Evolutionary conservation across 371 early-diverging fungal genomes (phyloP).

Genomic region (Lichtheimia corymbifera): DNA sequence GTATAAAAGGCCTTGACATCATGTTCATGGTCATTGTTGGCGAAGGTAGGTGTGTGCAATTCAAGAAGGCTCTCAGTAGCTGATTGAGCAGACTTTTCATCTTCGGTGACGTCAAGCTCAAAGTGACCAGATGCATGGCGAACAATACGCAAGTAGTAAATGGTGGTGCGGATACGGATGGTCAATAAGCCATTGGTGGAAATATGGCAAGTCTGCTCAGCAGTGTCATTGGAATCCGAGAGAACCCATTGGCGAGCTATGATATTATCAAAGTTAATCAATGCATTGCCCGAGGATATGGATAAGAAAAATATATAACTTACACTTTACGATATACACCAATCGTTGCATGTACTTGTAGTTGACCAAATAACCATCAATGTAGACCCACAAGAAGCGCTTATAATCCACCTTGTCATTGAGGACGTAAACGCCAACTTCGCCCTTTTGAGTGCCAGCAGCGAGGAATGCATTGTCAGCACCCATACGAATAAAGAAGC

Average conservation of each 20-base stretch:
- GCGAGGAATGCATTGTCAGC: conserved; percentile 37
- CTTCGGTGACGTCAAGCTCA: conserved; percentile 23
- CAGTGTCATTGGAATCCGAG: conserved; percentile 24
- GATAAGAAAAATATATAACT: conserved; percentile 3
- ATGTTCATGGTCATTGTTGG: conserved; percentile 26
- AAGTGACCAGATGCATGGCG: conserved; percentile 15
- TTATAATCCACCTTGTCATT: conserved; percentile 31
- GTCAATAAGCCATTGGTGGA: conserved; percentile 29
- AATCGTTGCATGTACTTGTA: conserved; percentile 49
- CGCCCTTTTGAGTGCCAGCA: conserved; percentile 33
- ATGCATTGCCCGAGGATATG: not conserved
- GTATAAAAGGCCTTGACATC: conserved; percentile 16
- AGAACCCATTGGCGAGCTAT: conserved; percentile 38
- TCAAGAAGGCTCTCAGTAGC: conserved; percentile 25
- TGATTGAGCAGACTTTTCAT: conserved; percentile 3
- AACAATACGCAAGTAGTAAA: conserved; percentile 36
- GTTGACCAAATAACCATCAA: conserved; percentile 57
- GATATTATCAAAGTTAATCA: not conserved
- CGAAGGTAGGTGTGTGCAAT: conserved; percentile 34
- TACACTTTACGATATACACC: conserved; percentile 22
- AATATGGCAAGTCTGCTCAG: conserved; percentile 35
- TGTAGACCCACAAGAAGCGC: conserved; percentile 53
- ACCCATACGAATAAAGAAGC: conserved; percentile 50
- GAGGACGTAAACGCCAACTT: conserved; percentile 36
- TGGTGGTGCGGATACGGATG: conserved; percentile 25